Conservation (phyloP, 805 yeast genomes). For the Saccharomycopsis sp. region DNA sequence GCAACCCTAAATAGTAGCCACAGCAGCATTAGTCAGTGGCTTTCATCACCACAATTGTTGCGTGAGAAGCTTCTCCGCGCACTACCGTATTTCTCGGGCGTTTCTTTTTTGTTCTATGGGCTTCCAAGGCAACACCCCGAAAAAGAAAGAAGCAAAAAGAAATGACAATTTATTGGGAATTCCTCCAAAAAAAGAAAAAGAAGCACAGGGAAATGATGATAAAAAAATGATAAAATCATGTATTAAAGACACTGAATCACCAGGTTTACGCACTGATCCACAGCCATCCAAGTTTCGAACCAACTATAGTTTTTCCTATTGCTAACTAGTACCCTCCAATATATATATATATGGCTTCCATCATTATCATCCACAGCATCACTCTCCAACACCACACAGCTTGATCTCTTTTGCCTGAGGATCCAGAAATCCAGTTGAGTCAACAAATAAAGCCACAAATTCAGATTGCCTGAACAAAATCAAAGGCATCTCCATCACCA, state of each 20-base stretch:
- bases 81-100: not conserved
- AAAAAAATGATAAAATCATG: not conserved
- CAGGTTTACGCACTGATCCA: not conserved
- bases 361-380: too few relatives aligned
- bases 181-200: too few relatives aligned
- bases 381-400: too few relatives aligned
- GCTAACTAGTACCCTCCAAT: too few relatives aligned
- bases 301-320: too few relatives aligned
- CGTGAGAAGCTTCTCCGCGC: not conserved
- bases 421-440: too few relatives aligned
- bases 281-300: too few relatives aligned
- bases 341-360: too few relatives aligned
- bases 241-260: not conserved
- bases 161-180: not conserved
- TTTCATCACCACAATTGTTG: not conserved
- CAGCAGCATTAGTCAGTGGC: too few relatives aligned
- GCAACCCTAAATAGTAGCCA: not conserved
- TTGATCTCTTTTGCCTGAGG: too few relatives aligned
- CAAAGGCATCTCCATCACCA: not conserved
- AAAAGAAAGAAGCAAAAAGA: not conserved
- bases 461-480: not conserved
- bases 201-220: not conserved
- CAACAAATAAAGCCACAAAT: too few relatives aligned
- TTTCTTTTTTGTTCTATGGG: not conserved
- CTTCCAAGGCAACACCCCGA: not conserved